Evolutionary conservation across 2,329 filamentous ascomycete species (phyloP), one percentile per base, ranked within the genome.

Genomic region (Clarireedia homoeocarpa): DNA sequence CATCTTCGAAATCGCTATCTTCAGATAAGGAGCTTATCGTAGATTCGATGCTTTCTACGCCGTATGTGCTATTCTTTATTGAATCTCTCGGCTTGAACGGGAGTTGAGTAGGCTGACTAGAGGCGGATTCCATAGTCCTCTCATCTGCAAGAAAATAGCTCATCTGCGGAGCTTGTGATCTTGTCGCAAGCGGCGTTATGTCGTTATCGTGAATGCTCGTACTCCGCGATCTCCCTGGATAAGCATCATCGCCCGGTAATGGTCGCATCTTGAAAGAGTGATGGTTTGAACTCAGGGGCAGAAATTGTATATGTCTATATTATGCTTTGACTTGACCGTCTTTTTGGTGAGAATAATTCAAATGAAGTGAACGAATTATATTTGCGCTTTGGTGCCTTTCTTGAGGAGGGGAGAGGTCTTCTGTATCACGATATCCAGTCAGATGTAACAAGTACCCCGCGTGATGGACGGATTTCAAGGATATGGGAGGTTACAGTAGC

Each of bases 111-210:
- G 67, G 63, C 23, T 65, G 67, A 47, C 70, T 66, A 51, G 72
- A 64, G 47, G 72, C 71, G 10, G 72, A 68, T 58, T 77, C 74
- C 58, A 80, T 69, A 10, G 73, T 69, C 47, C 75, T 72, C 66
- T 80, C 78, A 62, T 79, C 75, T 62, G 74, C 74, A 50, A 81
- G 65, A 59, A 78, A 74, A 60, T 77, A 80, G 53, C 75, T 78
- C 75, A 80, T 79, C 48, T 77, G 75, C 53, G 72, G 72, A 50
- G 61, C 55, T 49, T 66, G 59, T 63, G 69, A 47, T 68, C 63
- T 53, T 63, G 65, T 27, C 68, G 66, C 62, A 62, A 72, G 54
- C 62, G 70, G 69, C 38, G 68, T 68, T 34, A 63, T 61, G 40
- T 72, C 68, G 66, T 70, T 69, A 65, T 75, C 71, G 62, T 67